Evolutionary conservation across 495 filamentous ascomycete genomes (phyloP).

Genomic region (Amorphotheca resinae): DNA sequence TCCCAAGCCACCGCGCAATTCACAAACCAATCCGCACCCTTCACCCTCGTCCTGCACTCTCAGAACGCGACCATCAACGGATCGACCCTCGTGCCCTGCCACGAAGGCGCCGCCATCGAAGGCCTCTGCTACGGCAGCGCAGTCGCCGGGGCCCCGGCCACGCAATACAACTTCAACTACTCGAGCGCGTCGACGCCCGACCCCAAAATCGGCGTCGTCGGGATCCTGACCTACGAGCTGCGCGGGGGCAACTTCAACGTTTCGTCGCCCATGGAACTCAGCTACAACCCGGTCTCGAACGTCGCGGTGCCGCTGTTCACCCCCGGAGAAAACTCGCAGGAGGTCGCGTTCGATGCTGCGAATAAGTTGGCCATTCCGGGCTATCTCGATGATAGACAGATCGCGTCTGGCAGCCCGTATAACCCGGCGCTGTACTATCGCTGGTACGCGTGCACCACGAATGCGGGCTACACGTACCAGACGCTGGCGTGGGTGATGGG

Average conservation of each 20-base stretch:
- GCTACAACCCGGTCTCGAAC: constrained; percentile 33
- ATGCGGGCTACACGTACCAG: constrained; percentile 38
- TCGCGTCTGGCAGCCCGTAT: constrained; percentile 16
- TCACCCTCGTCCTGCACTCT: constrained; percentile 25
- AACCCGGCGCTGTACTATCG: constrained; percentile 22
- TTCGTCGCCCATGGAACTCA: constrained; percentile 29
- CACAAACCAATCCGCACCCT: constrained; percentile 27
- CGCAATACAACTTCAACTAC: constrained; percentile 28
- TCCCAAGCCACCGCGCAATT: constrained; percentile 25
- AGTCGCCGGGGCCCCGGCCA: neutral
- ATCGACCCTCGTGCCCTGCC: constrained; percentile 35
- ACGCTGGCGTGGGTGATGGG: constrained; percentile 38
- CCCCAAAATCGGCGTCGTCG: constrained; percentile 15
- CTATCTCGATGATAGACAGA: constrained; percentile 27
- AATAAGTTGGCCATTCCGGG: constrained; percentile 30
- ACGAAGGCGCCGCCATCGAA: constrained; percentile 42
- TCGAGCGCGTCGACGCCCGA: constrained; percentile 4
- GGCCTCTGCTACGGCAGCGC: constrained; percentile 32
- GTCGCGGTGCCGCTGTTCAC: constrained; percentile 36
- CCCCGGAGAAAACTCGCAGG: constrained; percentile 17
- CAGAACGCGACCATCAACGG: constrained; percentile 21
- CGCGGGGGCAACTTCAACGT: constrained; percentile 22
- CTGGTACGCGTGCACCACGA: constrained; percentile 42
- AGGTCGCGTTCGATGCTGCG: constrained; percentile 33
- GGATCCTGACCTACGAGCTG: constrained; percentile 32